Percentiles rank a stretch among this genome's conserved stretches.
phyloP scores from a whole-genome alignment of 148 eudicot genomes.

The Suaeda aralocaspica region DNA sequence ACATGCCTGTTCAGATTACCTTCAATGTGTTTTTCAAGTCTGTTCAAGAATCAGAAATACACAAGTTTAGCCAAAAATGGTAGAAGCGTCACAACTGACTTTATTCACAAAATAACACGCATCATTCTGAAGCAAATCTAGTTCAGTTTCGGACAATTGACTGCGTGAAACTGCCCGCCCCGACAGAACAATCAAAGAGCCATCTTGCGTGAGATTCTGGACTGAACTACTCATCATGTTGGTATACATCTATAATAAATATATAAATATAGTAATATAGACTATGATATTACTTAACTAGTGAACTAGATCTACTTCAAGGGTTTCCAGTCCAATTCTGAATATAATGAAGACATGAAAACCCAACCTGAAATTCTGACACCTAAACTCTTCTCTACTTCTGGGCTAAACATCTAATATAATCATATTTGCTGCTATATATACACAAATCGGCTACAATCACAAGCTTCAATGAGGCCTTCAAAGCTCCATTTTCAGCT shows the following conservation, averaged over 20 bases:
- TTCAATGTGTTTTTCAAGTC: slow-evolving; percentile 3
- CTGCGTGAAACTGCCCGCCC: neutral
- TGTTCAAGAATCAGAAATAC: neutral
- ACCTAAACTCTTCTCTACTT: slow-evolving; percentile 20
- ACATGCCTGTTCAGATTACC: neutral
- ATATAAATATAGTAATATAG: slow-evolving; percentile 15
- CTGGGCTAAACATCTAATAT: slow-evolving; percentile 24
- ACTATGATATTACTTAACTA: slow-evolving; percentile 15
- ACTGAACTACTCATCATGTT: slow-evolving; percentile 13
- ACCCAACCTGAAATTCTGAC: slow-evolving; percentile 24
- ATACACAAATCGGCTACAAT: slow-evolving; percentile 33
- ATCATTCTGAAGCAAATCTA: slow-evolving; percentile 4
- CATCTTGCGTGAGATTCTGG: neutral
- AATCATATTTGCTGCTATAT: slow-evolving; percentile 39
- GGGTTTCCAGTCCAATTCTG: slow-evolving; percentile 22
- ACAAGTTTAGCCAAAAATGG: neutral
- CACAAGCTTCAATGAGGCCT: slow-evolving; percentile 24
- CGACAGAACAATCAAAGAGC: slow-evolving; percentile 19
- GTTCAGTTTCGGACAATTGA: slow-evolving; percentile 1
- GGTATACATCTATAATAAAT: slow-evolving; percentile 18
- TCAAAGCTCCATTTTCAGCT: slow-evolving; percentile 79
- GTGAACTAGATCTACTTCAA: slow-evolving; percentile 18
- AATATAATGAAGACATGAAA: slow-evolving; percentile 28
- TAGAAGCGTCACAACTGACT: slow-evolving; percentile 4
- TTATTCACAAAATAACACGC: slow-evolving; percentile 10